Evolutionary conservation across 2,329 filamentous ascomycete species (phyloP).

Genomic region (Aspergillus transmontanensis): DNA sequence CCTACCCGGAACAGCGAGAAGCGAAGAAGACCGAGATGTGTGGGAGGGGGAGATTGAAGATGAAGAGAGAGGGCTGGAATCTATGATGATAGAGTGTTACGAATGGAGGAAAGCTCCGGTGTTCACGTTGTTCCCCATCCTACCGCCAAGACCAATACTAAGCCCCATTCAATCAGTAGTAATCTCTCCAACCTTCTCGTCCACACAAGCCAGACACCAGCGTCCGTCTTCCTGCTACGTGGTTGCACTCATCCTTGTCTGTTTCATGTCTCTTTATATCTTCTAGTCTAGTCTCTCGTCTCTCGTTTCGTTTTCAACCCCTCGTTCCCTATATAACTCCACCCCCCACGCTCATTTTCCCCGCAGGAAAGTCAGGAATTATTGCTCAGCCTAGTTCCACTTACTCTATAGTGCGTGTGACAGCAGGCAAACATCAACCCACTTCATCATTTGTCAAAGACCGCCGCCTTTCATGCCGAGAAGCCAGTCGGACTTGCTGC

Average conservation of each 20-base stretch:
- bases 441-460: conserved; percentile 4
- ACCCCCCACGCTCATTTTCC: neutral
- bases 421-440: conserved; percentile 15
- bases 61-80: conserved; percentile 12
- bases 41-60: conserved; percentile 6
- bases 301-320: neutral
- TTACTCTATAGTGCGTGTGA: conserved; percentile 6
- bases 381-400: neutral
- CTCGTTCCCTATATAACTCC: neutral
- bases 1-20: conserved; percentile 17
- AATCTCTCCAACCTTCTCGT: conserved; percentile 17
- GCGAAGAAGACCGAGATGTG: conserved; percentile 1
- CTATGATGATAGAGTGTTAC: conserved; percentile 8
- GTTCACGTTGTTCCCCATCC: conserved; percentile 12
- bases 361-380: neutral
- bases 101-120: conserved; percentile 13
- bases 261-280: conserved; percentile 6
- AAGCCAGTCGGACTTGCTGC: conserved; percentile 12
- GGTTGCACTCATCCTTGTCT: conserved; percentile 6
- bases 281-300: conserved; percentile 6
- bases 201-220: conserved; percentile 21
- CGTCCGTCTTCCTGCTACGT: conserved; percentile 15
- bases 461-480: conserved; percentile 17
- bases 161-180: conserved; percentile 16
- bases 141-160: conserved; percentile 15